These are phyloP conservation scores for Castanea crenata DNA, from an alignment of 306 rosid genomes.

Conservation along the genomic window DNA sequence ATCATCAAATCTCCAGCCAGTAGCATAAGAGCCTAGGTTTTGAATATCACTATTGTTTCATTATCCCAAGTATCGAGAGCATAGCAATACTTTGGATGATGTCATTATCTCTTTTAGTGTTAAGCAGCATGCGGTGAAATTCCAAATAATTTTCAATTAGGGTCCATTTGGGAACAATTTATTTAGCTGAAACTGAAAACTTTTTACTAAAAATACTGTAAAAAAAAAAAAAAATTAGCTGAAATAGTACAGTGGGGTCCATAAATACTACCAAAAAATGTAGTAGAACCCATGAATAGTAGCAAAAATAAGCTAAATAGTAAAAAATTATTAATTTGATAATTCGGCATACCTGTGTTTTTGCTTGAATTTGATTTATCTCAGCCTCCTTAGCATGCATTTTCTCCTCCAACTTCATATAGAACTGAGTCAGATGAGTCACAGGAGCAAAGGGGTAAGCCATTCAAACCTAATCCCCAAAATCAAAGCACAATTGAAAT, in stretches of 20 bases:
- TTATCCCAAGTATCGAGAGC: background rate
- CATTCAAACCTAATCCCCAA: constrained; percentile 9
- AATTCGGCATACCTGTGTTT: constrained; percentile 40
- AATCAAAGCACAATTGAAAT: background rate
- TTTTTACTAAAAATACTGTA: too few species aligned
- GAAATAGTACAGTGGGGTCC: too few species aligned
- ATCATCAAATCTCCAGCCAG: background rate
- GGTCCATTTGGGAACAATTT: too few species aligned
- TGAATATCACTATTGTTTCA: background rate
- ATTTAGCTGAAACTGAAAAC: too few species aligned
- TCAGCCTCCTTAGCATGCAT: constrained; percentile 58
- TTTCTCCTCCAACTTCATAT: constrained; percentile 51
- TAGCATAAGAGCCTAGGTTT: background rate
- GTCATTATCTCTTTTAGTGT: background rate
- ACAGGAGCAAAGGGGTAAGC: constrained; percentile 20
- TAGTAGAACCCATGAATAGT: too few species aligned
- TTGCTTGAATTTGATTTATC: constrained; percentile 56
- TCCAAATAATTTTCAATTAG: background rate
- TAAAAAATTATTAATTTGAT: background rate
- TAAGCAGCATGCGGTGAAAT: background rate
- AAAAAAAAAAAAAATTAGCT: too few species aligned
- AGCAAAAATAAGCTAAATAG: too few species aligned
- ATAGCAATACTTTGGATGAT: background rate
- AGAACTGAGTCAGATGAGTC: constrained; percentile 42
- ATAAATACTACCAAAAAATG: too few species aligned